Conservation (phyloP, 768 basidiomycete genomes). For the Sporobolomyces pararoseus region DNA sequence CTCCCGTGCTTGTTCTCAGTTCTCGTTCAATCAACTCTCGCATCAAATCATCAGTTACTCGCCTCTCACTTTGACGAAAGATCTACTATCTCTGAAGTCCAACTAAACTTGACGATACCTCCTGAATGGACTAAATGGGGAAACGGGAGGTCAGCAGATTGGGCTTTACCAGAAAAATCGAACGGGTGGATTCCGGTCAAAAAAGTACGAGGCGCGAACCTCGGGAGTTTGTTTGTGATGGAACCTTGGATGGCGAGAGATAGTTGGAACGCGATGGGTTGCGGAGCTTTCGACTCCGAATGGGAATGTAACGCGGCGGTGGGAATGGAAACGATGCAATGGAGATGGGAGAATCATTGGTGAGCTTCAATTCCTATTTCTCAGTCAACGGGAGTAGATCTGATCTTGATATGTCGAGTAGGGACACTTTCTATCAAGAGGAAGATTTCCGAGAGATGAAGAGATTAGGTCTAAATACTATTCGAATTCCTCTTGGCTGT, state of each 20-base stretch:
- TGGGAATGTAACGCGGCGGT: conserved; percentile 23
- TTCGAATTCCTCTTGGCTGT: conserved; percentile 25
- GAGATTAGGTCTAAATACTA: conserved; percentile 12
- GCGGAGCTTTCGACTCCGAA: conserved; percentile 4
- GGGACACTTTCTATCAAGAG: conserved; percentile 10
- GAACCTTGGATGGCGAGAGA: conserved; percentile 24
- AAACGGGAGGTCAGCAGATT: background rate
- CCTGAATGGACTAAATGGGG: conserved; percentile 2
- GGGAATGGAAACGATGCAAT: conserved; percentile 10
- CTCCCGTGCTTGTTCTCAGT: too few species aligned
- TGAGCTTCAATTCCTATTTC: background rate
- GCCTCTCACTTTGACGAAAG: background rate
- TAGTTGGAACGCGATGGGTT: conserved; percentile 15
- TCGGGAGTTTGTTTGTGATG: conserved; percentile 17
- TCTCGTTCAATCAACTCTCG: too few species aligned
- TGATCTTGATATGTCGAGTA: background rate
- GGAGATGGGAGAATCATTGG: conserved; percentile 25
- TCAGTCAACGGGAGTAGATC: too few species aligned
- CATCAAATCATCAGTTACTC: too few species aligned
- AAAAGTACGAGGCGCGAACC: conserved; percentile 25
- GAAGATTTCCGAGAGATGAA: conserved; percentile 22
- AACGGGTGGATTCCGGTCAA: conserved; percentile 26
- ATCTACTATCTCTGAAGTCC: background rate
- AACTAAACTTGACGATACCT: background rate
- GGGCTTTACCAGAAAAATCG: background rate